Conservation (phyloP, 805 yeast genomes). For the Henningerozyma blattae region DNA sequence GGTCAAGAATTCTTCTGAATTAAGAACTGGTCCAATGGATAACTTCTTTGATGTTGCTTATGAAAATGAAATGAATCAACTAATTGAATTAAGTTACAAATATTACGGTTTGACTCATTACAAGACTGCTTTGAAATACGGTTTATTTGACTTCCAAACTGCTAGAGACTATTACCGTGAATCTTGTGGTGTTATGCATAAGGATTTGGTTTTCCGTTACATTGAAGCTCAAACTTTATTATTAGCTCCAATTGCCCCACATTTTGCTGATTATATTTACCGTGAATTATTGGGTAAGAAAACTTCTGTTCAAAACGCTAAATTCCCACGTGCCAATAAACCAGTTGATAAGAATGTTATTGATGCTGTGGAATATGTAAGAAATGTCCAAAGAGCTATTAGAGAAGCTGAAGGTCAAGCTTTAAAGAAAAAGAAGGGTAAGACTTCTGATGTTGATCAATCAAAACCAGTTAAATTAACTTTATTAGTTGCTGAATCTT, state of each 20-base stretch:
- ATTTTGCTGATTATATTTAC: slow-evolving; percentile 83
- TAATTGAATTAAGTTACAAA: slow-evolving; percentile 62
- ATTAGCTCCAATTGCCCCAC: slow-evolving; percentile 91
- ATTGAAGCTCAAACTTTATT: slow-evolving; percentile 78
- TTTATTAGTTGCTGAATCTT: slow-evolving; percentile 65
- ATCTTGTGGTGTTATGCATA: slow-evolving; percentile 57
- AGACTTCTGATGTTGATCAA: slow-evolving; percentile 61
- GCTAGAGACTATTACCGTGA: slow-evolving; percentile 97
- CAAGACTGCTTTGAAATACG: slow-evolving; percentile 81
- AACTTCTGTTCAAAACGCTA: slow-evolving; percentile 58
- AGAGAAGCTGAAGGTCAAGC: slow-evolving; percentile 89
- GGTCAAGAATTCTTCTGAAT: slow-evolving; percentile 35
- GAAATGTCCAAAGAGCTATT: slow-evolving; percentile 65
- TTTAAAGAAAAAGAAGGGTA: slow-evolving; percentile 79
- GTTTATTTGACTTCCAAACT: slow-evolving; percentile 87
- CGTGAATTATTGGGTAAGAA: slow-evolving; percentile 63
- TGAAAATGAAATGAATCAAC: slow-evolving; percentile 82
- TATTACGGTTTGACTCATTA: slow-evolving; percentile 64
- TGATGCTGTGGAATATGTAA: slow-evolving; percentile 70
- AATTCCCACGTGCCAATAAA: slow-evolving; percentile 67
- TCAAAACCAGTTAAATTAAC: slow-evolving; percentile 62
- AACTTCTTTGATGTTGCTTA: slow-evolving; percentile 79
- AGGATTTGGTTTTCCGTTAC: slow-evolving; percentile 66
- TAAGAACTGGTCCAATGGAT: slow-evolving; percentile 43
- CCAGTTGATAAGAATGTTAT: slow-evolving; percentile 50